A percentile compares a stretch with the other conserved stretches of the same genome.
Evolutionary conservation across 306 rosid species (phyloP).

Genomic region (Castanospermum australe): DNA sequence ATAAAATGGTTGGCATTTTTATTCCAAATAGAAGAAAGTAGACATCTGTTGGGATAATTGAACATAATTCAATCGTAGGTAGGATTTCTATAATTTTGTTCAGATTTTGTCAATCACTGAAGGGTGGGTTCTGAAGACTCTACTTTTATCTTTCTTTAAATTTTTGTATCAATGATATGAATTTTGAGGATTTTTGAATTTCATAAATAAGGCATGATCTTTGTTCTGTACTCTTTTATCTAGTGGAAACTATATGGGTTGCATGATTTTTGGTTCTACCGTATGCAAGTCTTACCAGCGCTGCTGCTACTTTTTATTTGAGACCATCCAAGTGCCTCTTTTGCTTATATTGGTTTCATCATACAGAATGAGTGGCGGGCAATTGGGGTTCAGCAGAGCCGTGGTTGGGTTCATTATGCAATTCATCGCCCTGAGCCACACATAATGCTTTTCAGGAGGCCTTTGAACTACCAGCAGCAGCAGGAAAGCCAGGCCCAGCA

Average conservation of each 20-base stretch:
- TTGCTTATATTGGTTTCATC: neutral
- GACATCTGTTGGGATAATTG: neutral
- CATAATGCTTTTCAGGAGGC: conserved; percentile 98
- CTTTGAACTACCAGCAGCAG: conserved; percentile 83
- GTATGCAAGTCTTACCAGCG: neutral
- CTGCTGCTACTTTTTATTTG: neutral
- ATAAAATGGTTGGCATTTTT: neutral
- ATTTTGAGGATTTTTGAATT: neutral
- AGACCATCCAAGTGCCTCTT: neutral
- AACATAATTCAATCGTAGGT: neutral
- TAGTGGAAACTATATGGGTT: neutral
- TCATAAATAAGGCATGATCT: neutral
- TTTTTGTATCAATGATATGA: neutral
- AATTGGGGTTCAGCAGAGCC: conserved; percentile 96
- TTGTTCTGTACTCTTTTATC: neutral
- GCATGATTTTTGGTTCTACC: neutral
- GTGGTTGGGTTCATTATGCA: conserved; percentile 96
- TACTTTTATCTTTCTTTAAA: neutral
- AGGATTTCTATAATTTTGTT: neutral
- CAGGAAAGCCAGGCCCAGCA: conserved; percentile 79
- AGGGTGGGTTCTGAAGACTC: neutral
- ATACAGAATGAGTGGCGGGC: conserved; percentile 90
- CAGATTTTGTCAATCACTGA: neutral
- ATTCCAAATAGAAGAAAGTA: neutral
- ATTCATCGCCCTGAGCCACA: conserved; percentile 96